Percentiles rank a stretch among this genome's conserved stretches.
Conservation (phyloP, 768 basidiomycete species). For the Suillus subaureus region DNA sequence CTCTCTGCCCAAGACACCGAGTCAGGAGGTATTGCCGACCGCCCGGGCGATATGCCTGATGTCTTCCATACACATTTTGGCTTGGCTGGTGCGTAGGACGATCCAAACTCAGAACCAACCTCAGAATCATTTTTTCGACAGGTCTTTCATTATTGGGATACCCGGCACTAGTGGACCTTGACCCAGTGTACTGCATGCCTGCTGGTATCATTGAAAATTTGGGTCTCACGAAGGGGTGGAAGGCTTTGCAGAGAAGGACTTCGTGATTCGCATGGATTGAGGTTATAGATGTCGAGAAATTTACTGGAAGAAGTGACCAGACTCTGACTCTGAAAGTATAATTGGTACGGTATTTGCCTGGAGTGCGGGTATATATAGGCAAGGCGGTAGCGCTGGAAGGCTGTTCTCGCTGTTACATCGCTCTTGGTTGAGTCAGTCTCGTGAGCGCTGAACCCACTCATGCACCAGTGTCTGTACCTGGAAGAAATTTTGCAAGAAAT, state of each 20-base stretch:
- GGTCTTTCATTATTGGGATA: slow-evolving; percentile 90
- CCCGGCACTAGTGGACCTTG: slow-evolving; percentile 79
- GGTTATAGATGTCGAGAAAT: background rate
- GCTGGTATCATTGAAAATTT: slow-evolving; percentile 66
- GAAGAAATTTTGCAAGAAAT: slow-evolving; percentile 35
- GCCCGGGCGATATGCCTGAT: slow-evolving; percentile 91
- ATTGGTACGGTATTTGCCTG: background rate
- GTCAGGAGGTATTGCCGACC: slow-evolving; percentile 90
- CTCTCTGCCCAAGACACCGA: slow-evolving; percentile 89
- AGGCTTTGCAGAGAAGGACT: slow-evolving; percentile 30
- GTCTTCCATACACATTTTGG: slow-evolving; percentile 98
- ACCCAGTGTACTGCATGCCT: slow-evolving; percentile 90
- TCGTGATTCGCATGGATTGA: slow-evolving; percentile 9
- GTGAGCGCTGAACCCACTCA: slow-evolving; percentile 16
- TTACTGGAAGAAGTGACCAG: background rate
- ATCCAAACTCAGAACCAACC: background rate
- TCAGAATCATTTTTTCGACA: slow-evolving; percentile 25
- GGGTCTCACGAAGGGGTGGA: slow-evolving; percentile 63
- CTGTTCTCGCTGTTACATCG: background rate
- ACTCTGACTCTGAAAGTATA: background rate
- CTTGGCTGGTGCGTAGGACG: slow-evolving; percentile 61
- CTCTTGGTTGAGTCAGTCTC: background rate
- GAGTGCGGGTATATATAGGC: background rate
- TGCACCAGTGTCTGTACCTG: slow-evolving; percentile 37
- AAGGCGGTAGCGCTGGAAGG: background rate